Conservation (phyloP, 2,329 filamentous ascomycete genomes). For the Huntiella omanensis region DNA sequence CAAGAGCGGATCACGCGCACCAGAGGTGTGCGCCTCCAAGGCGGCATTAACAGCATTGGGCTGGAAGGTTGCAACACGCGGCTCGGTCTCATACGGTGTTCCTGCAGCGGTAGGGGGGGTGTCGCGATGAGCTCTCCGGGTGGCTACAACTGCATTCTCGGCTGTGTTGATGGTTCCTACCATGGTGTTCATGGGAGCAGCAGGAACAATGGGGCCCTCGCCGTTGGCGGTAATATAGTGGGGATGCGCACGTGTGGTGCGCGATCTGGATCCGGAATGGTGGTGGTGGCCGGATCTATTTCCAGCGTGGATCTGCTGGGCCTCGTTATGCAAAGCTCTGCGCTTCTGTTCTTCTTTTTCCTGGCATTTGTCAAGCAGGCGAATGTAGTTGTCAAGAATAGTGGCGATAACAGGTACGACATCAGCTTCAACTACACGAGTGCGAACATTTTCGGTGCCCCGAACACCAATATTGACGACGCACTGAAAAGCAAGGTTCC, state of each 20-base stretch:
- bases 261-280: conserved; percentile 19
- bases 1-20: not conserved
- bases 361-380: conserved; percentile 79
- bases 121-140: not conserved
- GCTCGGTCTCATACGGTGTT: not conserved
- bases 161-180: not conserved
- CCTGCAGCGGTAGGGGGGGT: not conserved
- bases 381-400: conserved; percentile 95
- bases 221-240: not conserved
- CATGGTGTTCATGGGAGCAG: not conserved
- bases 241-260: conserved; percentile 19
- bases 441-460: conserved; percentile 84
- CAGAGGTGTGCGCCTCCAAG: conserved; percentile 1
- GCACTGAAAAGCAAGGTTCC: conserved; percentile 97
- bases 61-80: not conserved
- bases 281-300: not conserved
- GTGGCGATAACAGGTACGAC: conserved; percentile 98
- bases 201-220: not conserved
- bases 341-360: conserved; percentile 40
- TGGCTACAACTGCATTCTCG: not conserved
- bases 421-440: conserved; percentile 90
- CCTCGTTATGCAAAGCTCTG: conserved; percentile 26
- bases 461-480: conserved; percentile 97
- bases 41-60: not conserved
- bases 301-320: conserved; percentile 18